A percentile compares a stretch with the other conserved stretches of the same genome.
Evolutionary conservation across 2,329 filamentous ascomycete species (phyloP).

Genomic region (Macrophomina tecta): DNA sequence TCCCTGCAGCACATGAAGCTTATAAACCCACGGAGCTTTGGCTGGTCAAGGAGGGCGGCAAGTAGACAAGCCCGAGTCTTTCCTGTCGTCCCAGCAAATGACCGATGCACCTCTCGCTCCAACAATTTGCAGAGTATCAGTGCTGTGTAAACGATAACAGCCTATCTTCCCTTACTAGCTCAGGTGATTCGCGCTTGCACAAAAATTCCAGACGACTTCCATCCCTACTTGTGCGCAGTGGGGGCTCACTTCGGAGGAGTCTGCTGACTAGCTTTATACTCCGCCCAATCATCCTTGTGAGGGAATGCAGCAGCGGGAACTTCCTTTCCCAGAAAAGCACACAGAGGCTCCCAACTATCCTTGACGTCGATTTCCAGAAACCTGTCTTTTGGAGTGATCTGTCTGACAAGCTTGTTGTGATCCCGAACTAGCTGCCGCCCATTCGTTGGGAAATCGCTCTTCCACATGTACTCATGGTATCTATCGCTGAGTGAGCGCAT

Average conservation of each 20-base stretch:
- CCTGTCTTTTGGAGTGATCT: conserved; percentile 33
- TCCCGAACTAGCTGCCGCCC: conserved; percentile 24
- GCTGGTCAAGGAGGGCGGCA: neutral
- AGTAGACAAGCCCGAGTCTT: no score
- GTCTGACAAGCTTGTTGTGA: conserved; percentile 32
- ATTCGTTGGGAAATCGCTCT: conserved; percentile 1
- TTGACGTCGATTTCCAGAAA: conserved; percentile 37
- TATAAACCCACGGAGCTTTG: neutral
- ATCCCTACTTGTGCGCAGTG: neutral
- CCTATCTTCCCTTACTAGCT: no score
- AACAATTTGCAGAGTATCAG: no score
- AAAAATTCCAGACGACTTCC: no score
- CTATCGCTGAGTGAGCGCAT: conserved; percentile 7
- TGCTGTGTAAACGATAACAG: no score
- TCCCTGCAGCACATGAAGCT: neutral
- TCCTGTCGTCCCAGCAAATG: no score
- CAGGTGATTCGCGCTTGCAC: no score
- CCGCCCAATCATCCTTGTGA: neutral
- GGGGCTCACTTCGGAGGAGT: neutral
- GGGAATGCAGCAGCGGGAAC: conserved; percentile 37
- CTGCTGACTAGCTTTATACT: neutral
- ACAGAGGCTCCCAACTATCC: conserved; percentile 38
- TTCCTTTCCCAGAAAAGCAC: conserved; percentile 36
- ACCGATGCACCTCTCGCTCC: no score
- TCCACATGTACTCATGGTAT: neutral